Evolutionary conservation across 2,329 filamentous ascomycete genomes (phyloP).

Genomic region (Davidsoniella australis): DNA sequence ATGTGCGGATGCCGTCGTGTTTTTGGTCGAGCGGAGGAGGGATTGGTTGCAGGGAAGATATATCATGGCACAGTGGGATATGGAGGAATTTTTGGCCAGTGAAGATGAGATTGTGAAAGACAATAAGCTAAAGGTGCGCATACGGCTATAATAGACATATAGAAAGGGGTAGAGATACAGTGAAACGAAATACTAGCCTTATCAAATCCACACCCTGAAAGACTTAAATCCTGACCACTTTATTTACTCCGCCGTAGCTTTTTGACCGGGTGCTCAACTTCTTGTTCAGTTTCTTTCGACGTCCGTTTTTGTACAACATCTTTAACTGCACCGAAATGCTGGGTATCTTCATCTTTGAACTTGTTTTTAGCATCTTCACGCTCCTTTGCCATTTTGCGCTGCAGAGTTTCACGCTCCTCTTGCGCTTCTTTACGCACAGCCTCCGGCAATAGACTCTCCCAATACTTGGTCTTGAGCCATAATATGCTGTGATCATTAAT

Average conservation of each 20-base stretch:
- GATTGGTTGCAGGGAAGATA: conserved; percentile 30
- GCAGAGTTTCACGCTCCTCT: neutral
- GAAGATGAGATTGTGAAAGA: conserved; percentile 25
- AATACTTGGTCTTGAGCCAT: conserved; percentile 17
- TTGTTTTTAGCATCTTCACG: neutral
- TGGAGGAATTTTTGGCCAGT: conserved; percentile 25
- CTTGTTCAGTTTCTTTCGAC: no score
- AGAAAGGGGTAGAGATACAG: neutral
- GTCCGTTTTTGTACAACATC: no score
- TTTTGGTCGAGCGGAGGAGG: conserved; percentile 23
- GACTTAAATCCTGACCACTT: no score
- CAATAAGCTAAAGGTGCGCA: conserved; percentile 14
- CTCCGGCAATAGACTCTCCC: conserved; percentile 18
- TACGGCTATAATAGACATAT: conserved; percentile 3
- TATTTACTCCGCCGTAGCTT: no score
- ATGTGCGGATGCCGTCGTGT: conserved; percentile 26
- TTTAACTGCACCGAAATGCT: neutral
- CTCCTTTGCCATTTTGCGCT: neutral
- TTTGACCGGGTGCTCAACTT: no score
- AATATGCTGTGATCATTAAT: conserved; percentile 17
- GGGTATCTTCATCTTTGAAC: neutral
- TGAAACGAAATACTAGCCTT: neutral
- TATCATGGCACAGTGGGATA: conserved; percentile 28
- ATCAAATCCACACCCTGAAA: no score
- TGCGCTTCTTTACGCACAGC: conserved; percentile 7